Base-by-base conservation (phyloP, 1,284 basidiomycete species). In the Sporisorium graminicola region DNA sequence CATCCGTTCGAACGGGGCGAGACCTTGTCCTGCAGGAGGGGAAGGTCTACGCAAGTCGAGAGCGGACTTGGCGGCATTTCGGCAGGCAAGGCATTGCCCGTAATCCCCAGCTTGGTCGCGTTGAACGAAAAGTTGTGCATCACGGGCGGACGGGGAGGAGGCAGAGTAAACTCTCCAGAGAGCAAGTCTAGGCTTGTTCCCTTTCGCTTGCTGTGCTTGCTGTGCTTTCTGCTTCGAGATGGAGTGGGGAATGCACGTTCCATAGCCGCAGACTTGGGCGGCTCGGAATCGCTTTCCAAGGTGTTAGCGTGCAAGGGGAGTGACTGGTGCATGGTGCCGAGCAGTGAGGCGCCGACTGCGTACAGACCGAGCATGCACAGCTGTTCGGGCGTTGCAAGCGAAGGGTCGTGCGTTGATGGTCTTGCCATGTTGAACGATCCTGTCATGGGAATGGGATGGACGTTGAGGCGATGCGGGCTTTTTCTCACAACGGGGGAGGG, bases 291-390 rank as follows among this genome's bases (percentile, higher is more conserved):
- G 29, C 40, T 43, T n/a, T 49, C 29, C 12, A 10, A 27, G 14
- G 42, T 31, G 53, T n/a, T 4, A 27, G n/a, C 29, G 14, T 14
- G 10, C 29, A 29, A 22, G 37, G 14, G 37, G 3, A 40, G 16
- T 1, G 40, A 33, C 27, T 67, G 65, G 2, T 40, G 44, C 20
- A 50, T 27, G 31, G 37, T 46, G 37, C 42, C 44, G 10, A 61
- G 40, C 35, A 67, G 14, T 3, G 58, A 53, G 5, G 65, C 53
- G 26, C 58, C 58, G n/a, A 67, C 44, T n/a, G 65, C 58, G 31
- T 61, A 67, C 16, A 61, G 58, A 22, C 64, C 64, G 14, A 67
- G 54, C 65, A 57, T 57, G 26, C 53, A 60, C 16, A 61, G 47
- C 37, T 67, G 51, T 42, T 59, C 64, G n/a, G 46, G 51, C 3